Evolutionary conservation across 352 stramenopile genomes (phyloP), one percentile per base, ranked within the genome.

Genomic region (Globisporangium paddicum): DNA sequence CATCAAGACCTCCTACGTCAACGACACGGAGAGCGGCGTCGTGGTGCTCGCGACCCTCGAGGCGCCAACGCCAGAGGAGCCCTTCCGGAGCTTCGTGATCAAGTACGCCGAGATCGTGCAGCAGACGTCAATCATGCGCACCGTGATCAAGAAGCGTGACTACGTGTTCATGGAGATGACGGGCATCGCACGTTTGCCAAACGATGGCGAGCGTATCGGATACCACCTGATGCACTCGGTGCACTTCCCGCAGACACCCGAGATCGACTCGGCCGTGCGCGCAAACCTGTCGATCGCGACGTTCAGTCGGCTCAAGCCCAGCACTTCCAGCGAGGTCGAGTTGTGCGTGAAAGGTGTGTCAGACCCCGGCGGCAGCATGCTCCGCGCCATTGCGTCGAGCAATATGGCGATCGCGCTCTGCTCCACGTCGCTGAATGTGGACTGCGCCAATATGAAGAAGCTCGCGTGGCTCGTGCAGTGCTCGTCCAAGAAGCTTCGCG

Each of bases 161-260:
- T 68, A 82, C n/a, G 75, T 87, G 13, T 79, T 78, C 58, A 56
- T 86, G 46, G 75, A 89, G 45, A 60, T 69, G 8, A 87, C 75
- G 10, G 76, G 79, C 11, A 58, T 69, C 5, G 64, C 58, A 0
- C 37, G 62, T n/a, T 55, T 84, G 2, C 40, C 34, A 0, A 79
- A 60, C 2, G 13, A n/a, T 11, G 73, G 76, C 16, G 74, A 86
- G 32, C 76, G 69, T 16, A 61, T 87, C 1, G 76, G 74, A 19
- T 89, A 81, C 48, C 74, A 86, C 54, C 51, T 87, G 52, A n/a
- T n/a, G n/a, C n/a, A n/a, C n/a, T n/a, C n/a, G n/a, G n/a, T n/a
- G n/a, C n/a, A n/a, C n/a, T n/a, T 79, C 48, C 53, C 65, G 1
- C 65, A 77, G 37, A 71, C 65, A 1, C 72, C 62, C 0, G 57